Percentiles rank a stretch among this genome's conserved stretches.
Evolutionary conservation across 805 yeast species (phyloP).

Genomic region (Cephaloascus fragrans): DNA sequence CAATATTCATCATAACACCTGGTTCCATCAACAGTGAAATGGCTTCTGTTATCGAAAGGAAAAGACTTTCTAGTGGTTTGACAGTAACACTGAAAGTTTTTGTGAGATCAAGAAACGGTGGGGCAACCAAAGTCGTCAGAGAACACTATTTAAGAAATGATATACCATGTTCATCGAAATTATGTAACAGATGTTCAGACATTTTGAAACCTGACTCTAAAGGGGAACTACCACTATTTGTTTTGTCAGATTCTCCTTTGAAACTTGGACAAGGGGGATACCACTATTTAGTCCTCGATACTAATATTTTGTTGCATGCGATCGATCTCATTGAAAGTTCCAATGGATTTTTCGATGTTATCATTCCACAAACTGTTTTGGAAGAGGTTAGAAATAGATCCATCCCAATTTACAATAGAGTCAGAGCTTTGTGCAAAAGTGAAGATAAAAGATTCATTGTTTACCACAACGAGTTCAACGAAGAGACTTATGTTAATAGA

Average conservation of each 20-base stretch:
- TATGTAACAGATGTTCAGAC: constrained; percentile 54
- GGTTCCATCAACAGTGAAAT: no score
- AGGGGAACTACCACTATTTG: constrained; percentile 56
- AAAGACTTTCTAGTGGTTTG: constrained; percentile 28
- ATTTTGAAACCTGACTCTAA: constrained; percentile 51
- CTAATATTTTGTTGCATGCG: constrained; percentile 80
- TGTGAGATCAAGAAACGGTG: constrained; percentile 83
- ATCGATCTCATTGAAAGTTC: constrained; percentile 81
- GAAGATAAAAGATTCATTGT: constrained; percentile 80
- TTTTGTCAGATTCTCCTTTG: constrained; percentile 57
- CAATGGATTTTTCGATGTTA: constrained; percentile 75
- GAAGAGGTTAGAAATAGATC: constrained; percentile 89
- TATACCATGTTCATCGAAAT: constrained; percentile 78
- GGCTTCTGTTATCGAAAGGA: constrained; percentile 11
- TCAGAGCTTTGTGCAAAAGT: constrained; percentile 65
- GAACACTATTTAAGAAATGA: constrained; percentile 92
- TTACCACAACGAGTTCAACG: constrained; percentile 86
- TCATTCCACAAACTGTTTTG: constrained; percentile 89
- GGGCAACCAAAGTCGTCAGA: constrained; percentile 82
- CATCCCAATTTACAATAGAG: constrained; percentile 77
- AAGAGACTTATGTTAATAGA: constrained; percentile 59
- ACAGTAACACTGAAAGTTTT: constrained; percentile 82
- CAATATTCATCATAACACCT: no score
- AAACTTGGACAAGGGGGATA: constrained; percentile 37
- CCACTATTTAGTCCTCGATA: constrained; percentile 83